A percentile compares a stretch with the other conserved stretches of the same genome.
Conservation (phyloP, 1,284 basidiomycete genomes). For the Veloboletus limbatus region DNA sequence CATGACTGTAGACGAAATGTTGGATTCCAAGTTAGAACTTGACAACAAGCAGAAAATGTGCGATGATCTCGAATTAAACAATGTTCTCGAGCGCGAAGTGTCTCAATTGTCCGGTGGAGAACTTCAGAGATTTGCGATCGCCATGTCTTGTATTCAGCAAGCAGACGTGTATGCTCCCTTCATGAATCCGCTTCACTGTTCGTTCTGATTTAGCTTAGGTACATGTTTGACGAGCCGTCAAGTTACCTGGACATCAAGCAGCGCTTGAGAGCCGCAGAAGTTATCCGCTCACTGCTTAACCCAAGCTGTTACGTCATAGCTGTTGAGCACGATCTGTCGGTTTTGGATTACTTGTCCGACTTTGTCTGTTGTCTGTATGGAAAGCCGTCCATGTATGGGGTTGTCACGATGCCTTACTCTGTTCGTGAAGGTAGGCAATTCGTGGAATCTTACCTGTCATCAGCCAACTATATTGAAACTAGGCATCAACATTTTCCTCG, state of each 20-base stretch:
- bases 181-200: neutral
- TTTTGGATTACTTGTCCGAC: slow-evolving; percentile 95
- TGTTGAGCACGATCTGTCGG: slow-evolving; percentile 97
- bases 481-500: slow-evolving; percentile 97
- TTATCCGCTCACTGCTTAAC: slow-evolving; percentile 82
- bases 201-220: slow-evolving; percentile 44
- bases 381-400: slow-evolving; percentile 95
- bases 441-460: neutral
- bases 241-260: slow-evolving; percentile 96
- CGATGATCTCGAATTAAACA: slow-evolving; percentile 80
- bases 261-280: slow-evolving; percentile 92
- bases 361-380: slow-evolving; percentile 97
- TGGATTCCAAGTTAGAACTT: slow-evolving; percentile 81
- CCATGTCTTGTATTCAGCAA: slow-evolving; percentile 87
- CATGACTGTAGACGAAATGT: slow-evolving; percentile 85
- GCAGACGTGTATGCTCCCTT: slow-evolving; percentile 76
- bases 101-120: slow-evolving; percentile 90
- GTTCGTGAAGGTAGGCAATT: slow-evolving; percentile 81
- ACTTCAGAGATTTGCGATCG: slow-evolving; percentile 93
- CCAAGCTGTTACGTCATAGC: slow-evolving; percentile 89
- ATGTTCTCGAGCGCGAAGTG: slow-evolving; percentile 83
- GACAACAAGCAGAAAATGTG: slow-evolving; percentile 83
- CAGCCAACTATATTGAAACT: slow-evolving; percentile 6
- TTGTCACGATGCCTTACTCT: slow-evolving; percentile 96
- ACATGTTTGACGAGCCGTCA: slow-evolving; percentile 98